phyloP scores from a whole-genome alignment of 768 basidiomycete species.

The Leccinum aurantiacum region DNA sequence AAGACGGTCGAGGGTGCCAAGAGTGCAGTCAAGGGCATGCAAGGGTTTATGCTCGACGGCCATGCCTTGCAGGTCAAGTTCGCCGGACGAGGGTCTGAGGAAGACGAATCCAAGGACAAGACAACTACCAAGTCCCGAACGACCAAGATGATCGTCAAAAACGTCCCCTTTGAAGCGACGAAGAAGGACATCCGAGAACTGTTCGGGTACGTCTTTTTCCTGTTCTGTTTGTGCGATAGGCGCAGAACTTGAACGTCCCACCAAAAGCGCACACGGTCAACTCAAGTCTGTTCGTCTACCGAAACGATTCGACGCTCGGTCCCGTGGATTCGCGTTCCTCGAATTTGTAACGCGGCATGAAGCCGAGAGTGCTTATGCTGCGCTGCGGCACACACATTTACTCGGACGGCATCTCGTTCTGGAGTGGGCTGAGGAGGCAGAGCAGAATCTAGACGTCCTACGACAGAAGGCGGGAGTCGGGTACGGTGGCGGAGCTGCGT shows the following conservation, averaged over 20 bases:
- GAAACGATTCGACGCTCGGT: conserved; percentile 83
- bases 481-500: conserved; percentile 61
- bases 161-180: conserved; percentile 94
- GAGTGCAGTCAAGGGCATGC: conserved; percentile 72
- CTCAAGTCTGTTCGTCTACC: conserved; percentile 95
- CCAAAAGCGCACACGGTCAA: conserved; percentile 75
- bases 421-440: conserved; percentile 88
- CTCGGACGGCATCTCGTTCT: conserved; percentile 93
- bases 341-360: conserved; percentile 90
- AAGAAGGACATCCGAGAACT: conserved; percentile 90
- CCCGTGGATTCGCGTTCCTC: conserved; percentile 94
- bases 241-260: neutral
- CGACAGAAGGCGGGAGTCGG: conserved; percentile 81
- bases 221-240: neutral
- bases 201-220: conserved; percentile 73
- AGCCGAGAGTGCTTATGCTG: conserved; percentile 83
- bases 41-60: conserved; percentile 84
- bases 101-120: conserved; percentile 45
- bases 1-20: conserved; percentile 39
- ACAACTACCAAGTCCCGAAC: conserved; percentile 55
- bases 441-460: conserved; percentile 72
- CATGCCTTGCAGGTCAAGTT: conserved; percentile 83
- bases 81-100: conserved; percentile 75
- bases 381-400: conserved; percentile 91
- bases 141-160: conserved; percentile 98